These are phyloP conservation scores for Guadua angustifolia DNA, from an alignment of 176 grass and related monocot species.

Conservation along the genomic window DNA sequence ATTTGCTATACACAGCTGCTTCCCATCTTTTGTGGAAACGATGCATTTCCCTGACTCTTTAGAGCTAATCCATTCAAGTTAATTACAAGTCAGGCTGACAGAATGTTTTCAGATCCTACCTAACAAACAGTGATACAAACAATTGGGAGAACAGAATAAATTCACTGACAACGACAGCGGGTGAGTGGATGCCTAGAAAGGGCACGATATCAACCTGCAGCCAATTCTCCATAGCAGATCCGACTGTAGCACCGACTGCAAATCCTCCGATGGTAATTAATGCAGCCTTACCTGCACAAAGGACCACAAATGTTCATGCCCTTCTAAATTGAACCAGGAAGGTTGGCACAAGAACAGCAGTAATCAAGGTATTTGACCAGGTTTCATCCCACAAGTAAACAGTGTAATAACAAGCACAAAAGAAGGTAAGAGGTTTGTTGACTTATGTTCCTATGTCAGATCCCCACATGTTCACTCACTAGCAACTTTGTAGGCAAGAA, in stretches of 20 bases:
- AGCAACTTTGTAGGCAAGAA: slow-evolving; percentile 20
- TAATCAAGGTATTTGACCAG: slow-evolving; percentile 31
- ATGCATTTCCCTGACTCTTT: slow-evolving; percentile 41
- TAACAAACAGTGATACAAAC: slow-evolving; percentile 78
- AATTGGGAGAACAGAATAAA: slow-evolving; percentile 94
- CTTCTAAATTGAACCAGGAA: slow-evolving; percentile 43
- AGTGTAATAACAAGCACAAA: slow-evolving; percentile 43
- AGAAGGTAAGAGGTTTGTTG: slow-evolving; percentile 26
- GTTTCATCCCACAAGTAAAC: slow-evolving; percentile 35
- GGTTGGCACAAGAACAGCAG: slow-evolving; percentile 33
- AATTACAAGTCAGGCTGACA: slow-evolving; percentile 64
- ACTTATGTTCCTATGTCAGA: slow-evolving; percentile 43
- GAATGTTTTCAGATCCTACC: slow-evolving; percentile 54
- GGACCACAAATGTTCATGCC: slow-evolving; percentile 41
- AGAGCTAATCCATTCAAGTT: slow-evolving; percentile 42
- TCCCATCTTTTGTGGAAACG: slow-evolving; percentile 33
- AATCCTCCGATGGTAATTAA: slow-evolving; percentile 79
- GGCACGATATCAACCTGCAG: slow-evolving; percentile 94
- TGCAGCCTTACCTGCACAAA: slow-evolving; percentile 85
- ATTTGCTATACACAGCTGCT: slow-evolving; percentile 59
- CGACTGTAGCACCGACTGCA: slow-evolving; percentile 67
- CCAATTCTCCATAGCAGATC: slow-evolving; percentile 82
- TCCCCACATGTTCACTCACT: slow-evolving; percentile 5
- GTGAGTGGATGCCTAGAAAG: slow-evolving; percentile 86
- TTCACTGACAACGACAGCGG: slow-evolving; percentile 83